A percentile compares a stretch with the other conserved stretches of the same genome.
These are phyloP conservation scores for Odonthalia washingtoniensis DNA, from an alignment of 31 red algal species.

Conservation along the genomic window DNA sequence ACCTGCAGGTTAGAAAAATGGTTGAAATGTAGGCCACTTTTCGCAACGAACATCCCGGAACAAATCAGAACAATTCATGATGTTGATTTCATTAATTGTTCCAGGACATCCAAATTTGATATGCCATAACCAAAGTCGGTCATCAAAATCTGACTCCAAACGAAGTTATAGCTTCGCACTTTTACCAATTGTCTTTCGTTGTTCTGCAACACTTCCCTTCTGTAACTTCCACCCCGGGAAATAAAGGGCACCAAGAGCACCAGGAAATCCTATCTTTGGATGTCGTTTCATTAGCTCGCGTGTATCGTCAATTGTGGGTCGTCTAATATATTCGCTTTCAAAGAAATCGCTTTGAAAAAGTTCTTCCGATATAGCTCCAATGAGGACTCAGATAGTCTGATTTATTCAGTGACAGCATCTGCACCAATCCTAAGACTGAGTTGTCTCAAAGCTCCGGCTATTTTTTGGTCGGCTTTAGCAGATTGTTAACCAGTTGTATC, in stretches of 20 bases:
- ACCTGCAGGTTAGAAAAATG: not conserved
- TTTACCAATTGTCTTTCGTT: slow-evolving; percentile 9
- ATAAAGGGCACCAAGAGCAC: slow-evolving; percentile 15
- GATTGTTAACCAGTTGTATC: too few species aligned
- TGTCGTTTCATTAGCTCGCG: slow-evolving; percentile 19
- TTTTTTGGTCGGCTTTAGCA: too few species aligned
- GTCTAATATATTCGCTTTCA: too few species aligned
- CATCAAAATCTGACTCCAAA: slow-evolving; percentile 5
- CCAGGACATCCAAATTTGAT: slow-evolving; percentile 7
- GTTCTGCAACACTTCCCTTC: slow-evolving; percentile 11
- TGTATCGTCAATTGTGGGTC: too few species aligned
- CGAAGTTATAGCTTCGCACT: not conserved
- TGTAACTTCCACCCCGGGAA: not conserved
- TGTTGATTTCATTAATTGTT: slow-evolving; percentile 25
- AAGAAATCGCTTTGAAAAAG: too few species aligned
- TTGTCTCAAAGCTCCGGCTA: too few species aligned
- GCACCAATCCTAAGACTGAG: too few species aligned
- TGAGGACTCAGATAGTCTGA: too few species aligned
- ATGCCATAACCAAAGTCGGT: slow-evolving; percentile 21
- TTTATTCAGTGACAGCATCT: too few species aligned
- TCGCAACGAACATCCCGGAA: slow-evolving; percentile 2
- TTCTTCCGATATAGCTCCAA: too few species aligned
- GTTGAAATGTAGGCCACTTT: slow-evolving; percentile 2
- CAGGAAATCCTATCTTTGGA: slow-evolving; percentile 1
- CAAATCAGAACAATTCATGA: slow-evolving; percentile 3